Conservation (phyloP, 2,329 filamentous ascomycete genomes). For the Apiospora phragmitis region DNA sequence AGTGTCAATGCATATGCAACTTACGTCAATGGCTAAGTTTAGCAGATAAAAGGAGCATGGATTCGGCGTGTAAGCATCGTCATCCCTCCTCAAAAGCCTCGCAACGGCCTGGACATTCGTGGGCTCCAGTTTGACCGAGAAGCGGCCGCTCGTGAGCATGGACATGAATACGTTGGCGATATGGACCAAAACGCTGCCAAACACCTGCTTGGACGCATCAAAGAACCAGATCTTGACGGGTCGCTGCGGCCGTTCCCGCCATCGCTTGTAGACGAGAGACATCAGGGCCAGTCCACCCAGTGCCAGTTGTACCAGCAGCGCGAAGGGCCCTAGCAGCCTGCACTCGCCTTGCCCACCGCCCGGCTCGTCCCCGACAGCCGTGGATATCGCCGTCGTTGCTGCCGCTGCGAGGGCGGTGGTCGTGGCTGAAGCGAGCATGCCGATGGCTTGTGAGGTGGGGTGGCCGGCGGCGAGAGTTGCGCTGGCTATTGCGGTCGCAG, state of each 20-base stretch:
- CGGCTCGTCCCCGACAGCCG: conserved; percentile 28
- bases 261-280: conserved; percentile 90
- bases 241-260: conserved; percentile 86
- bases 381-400: conserved; percentile 16
- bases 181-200: conserved; percentile 89
- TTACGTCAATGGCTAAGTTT: conserved; percentile 92
- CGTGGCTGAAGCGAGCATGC: conserved; percentile 19
- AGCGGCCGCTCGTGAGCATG: conserved; percentile 86
- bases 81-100: conserved; percentile 41
- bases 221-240: conserved; percentile 98
- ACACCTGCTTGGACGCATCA: conserved; percentile 95
- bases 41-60: conserved; percentile 96
- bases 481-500: neutral
- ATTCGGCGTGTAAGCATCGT: conserved; percentile 71
- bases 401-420: conserved; percentile 19
- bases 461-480: neutral
- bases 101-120: conserved; percentile 37
- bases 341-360: conserved; percentile 71
- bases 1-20: conserved; percentile 37
- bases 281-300: conserved; percentile 81
- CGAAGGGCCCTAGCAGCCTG: conserved; percentile 84
- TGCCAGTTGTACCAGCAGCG: conserved; percentile 83
- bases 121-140: conserved; percentile 64
- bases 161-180: conserved; percentile 94
- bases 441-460: conserved; percentile 9